phyloP scores from a whole-genome alignment of 1,139 yeast species.

The Yamadazyma triangularis region DNA sequence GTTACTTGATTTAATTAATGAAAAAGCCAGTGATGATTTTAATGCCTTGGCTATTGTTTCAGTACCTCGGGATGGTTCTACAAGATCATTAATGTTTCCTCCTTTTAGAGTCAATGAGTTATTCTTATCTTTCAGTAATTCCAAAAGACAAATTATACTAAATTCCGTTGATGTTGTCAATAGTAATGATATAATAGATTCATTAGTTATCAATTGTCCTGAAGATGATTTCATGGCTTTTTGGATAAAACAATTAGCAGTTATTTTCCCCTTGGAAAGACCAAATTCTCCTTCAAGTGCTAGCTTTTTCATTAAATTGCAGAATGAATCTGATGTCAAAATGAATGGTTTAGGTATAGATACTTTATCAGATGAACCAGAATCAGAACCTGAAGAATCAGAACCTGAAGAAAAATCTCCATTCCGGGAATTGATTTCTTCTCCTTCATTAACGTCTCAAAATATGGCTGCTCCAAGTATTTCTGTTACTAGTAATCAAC shows the following conservation, averaged over 20 bases:
- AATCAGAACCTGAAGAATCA: slow-evolving; percentile 2
- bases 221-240: slow-evolving; percentile 16
- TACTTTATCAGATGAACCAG: slow-evolving; percentile 18
- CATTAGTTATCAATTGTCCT: slow-evolving; percentile 13
- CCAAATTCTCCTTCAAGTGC: slow-evolving; percentile 21
- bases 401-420: slow-evolving; percentile 6
- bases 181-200: slow-evolving; percentile 3
- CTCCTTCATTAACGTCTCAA: slow-evolving; percentile 13
- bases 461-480: too few relatives aligned
- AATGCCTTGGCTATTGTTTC: slow-evolving; percentile 39
- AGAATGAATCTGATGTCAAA: slow-evolving; percentile 13
- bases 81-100: slow-evolving; percentile 36
- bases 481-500: slow-evolving; percentile 4
- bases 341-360: slow-evolving; percentile 37
- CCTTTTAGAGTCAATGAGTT: slow-evolving; percentile 29
- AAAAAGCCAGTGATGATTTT: slow-evolving; percentile 14
- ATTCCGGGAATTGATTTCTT: slow-evolving; percentile 19
- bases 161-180: slow-evolving; percentile 21
- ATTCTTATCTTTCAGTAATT: slow-evolving; percentile 12
- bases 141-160: slow-evolving; percentile 19
- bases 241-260: slow-evolving; percentile 27
- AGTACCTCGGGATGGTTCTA: slow-evolving; percentile 12
- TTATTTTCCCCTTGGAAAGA: slow-evolving; percentile 28
- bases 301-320: slow-evolving; percentile 19
- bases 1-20: slow-evolving; percentile 23